phyloP scores from a whole-genome alignment of 352 stramenopile species.

The Pythium rhizo-oryzae region DNA sequence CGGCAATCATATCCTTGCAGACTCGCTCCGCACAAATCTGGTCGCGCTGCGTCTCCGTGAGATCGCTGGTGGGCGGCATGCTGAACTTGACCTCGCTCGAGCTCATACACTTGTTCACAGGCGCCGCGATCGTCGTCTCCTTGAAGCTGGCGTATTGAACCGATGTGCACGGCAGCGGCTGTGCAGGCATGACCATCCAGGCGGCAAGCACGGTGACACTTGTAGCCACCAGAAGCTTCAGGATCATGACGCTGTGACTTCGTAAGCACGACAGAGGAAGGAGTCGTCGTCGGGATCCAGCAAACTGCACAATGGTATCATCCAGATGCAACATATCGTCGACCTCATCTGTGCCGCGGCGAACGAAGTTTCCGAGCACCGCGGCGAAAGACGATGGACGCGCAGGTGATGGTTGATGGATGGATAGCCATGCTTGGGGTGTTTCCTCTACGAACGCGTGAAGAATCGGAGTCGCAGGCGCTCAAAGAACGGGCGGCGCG shows the following conservation, averaged over 20 bases:
- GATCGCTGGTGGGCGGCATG: conserved; percentile 38
- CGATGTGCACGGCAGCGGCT: conserved; percentile 31
- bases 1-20: conserved; percentile 57
- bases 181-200: conserved; percentile 18
- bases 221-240: background rate
- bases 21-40: conserved; percentile 45
- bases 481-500: conserved; percentile 1
- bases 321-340: no score
- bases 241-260: background rate
- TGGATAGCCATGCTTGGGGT: background rate
- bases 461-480: background rate
- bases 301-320: background rate
- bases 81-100: conserved; percentile 44
- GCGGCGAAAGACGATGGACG: no score
- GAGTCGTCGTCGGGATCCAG: background rate
- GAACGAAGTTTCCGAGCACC: conserved; percentile 2
- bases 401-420: conserved; percentile 24
- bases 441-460: background rate
- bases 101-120: conserved; percentile 40
- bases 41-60: conserved; percentile 34
- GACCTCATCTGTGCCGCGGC: background rate
- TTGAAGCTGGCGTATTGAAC: conserved; percentile 53
- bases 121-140: conserved; percentile 30
- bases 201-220: background rate
- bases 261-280: no score